These are phyloP conservation scores for Trichoderma reesei DNA, from an alignment of 495 filamentous ascomycete species.

Conservation along the genomic window DNA sequence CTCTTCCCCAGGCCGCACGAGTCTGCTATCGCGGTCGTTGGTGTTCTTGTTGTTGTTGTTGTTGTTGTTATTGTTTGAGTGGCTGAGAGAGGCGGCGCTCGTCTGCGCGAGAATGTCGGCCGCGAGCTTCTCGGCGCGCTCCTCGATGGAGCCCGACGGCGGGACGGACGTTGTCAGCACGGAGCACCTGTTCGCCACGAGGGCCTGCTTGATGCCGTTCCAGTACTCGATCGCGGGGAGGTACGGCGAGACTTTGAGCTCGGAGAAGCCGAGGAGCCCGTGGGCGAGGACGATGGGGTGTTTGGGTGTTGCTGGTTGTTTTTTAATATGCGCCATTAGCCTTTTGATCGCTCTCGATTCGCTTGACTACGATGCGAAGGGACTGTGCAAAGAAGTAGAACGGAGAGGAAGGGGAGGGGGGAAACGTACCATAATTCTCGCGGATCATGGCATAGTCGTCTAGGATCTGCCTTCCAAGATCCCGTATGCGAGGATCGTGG, in stretches of 20 bases:
- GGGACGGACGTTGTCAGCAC: slow-evolving; percentile 79
- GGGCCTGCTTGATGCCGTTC: slow-evolving; percentile 77
- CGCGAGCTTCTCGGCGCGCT: slow-evolving; percentile 56
- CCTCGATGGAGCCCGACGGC: slow-evolving; percentile 68
- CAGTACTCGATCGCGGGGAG: slow-evolving; percentile 82
- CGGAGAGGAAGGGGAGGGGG: slow-evolving; percentile 1
- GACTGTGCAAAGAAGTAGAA: no score
- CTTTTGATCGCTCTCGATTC: no score
- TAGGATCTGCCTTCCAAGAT: slow-evolving; percentile 55
- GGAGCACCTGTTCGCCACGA: slow-evolving; percentile 59
- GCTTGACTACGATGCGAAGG: no score
- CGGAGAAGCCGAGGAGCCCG: slow-evolving; percentile 84
- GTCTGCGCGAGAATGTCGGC: slow-evolving; percentile 56
- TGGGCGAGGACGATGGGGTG: slow-evolving; percentile 78
- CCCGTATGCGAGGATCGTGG: slow-evolving; percentile 25
- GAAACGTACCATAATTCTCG: slow-evolving; percentile 53
- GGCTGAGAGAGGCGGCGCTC: slow-evolving; percentile 22
- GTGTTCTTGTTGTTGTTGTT: no score
- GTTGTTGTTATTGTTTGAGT: no score
- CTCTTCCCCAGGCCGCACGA: no score
- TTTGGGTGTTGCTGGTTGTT: slow-evolving; percentile 45
- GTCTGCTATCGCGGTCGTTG: not conserved
- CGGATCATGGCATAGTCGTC: slow-evolving; percentile 69
- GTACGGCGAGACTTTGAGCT: slow-evolving; percentile 62
- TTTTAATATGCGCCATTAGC: slow-evolving; percentile 6